Evolutionary conservation across 495 filamentous ascomycete genomes (phyloP), one percentile per base, ranked within the genome.

Genomic region (Penicillium cataractarum): DNA sequence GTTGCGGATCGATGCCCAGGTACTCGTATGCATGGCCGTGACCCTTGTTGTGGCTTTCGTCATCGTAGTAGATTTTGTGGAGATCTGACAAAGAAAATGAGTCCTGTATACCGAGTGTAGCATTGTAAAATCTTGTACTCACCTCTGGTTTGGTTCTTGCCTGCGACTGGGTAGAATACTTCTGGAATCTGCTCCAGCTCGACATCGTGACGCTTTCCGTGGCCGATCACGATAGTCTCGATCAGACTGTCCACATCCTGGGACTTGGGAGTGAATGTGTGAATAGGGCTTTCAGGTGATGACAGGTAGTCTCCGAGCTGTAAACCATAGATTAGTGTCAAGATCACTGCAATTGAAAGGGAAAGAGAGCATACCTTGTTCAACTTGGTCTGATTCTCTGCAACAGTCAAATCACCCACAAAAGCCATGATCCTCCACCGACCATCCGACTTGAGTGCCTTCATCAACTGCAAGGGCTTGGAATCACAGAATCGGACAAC

Each of bases 51-150:
- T 89, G 87, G 70, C 82, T 86, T 57, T 87, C 83, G 55, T 90
- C 88, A 58, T 92, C 89, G 37, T 85, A 82, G 70, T 82, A 90
- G 5, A 86, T 80, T 59, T 90, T 90, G 55, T 86, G 80, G 2
- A 87, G 65, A 62, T 85, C 87, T 88, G 37, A 6, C 29, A 22
- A 49, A 39, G 50, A 35, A 3, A 8, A 50, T 50, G 24, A 60
- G 55, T 54, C 10, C 22, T 27, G 13, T 2, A 22, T 19, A 48
- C n/a, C n/a, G n/a, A n/a, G n/a, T n/a, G n/a, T n/a, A n/a, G n/a
- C n/a, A n/a, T n/a, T n/a, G n/a, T n/a, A n/a, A n/a, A n/a, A n/a
- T n/a, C n/a, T n/a, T n/a, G n/a, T 33, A 53, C 70, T 62, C 63
- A 87, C 86, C 82, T 76, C 82, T 78, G 32, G 88, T 85, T 37